phyloP scores from a whole-genome alignment of 306 rosid species.

The Hippophae tibetana region DNA sequence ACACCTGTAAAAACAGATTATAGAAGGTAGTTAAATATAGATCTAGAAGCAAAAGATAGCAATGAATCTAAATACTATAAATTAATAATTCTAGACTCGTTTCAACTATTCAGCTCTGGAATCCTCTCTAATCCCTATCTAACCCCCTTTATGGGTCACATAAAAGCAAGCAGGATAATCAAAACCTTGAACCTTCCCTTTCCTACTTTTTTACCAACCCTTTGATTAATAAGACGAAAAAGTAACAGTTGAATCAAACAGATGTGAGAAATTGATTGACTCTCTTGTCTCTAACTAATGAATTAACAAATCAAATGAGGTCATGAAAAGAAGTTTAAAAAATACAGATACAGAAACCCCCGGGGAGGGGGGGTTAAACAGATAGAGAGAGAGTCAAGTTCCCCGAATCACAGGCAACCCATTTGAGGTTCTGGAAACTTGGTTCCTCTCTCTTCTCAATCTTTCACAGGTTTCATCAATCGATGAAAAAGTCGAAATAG shows the following conservation, averaged over 20 bases:
- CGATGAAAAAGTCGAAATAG: conserved; percentile 1
- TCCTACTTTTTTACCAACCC: conserved; percentile 29
- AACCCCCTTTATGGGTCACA: conserved; percentile 7
- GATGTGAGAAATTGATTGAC: conserved; percentile 4
- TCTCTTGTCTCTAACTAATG: conserved; percentile 17
- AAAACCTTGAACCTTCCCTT: conserved; percentile 24
- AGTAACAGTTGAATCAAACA: conserved; percentile 13
- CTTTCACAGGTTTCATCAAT: conserved; percentile 16
- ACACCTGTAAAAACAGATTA: too few species aligned
- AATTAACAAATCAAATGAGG: conserved; percentile 28
- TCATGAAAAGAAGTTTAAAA: conserved; percentile 15
- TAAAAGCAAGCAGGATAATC: conserved; percentile 14
- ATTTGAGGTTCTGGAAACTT: conserved; percentile 28
- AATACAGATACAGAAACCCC: conserved; percentile 8
- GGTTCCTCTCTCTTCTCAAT: conserved; percentile 16
- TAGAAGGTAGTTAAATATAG: too few species aligned
- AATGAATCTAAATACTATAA: too few species aligned
- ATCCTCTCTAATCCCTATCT: conserved; percentile 3
- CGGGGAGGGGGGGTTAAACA: not conserved
- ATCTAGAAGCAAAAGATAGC: too few species aligned
- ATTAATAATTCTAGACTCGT: too few species aligned
- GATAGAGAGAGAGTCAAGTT: conserved; percentile 21
- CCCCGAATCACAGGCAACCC: conserved; percentile 50
- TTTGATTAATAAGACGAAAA: conserved; percentile 26
- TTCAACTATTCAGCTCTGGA: conserved; percentile 18